Evolutionary conservation across 225 moss, liverwort and hornwort genomes (phyloP).

Genomic region (Climacium dendroides): DNA sequence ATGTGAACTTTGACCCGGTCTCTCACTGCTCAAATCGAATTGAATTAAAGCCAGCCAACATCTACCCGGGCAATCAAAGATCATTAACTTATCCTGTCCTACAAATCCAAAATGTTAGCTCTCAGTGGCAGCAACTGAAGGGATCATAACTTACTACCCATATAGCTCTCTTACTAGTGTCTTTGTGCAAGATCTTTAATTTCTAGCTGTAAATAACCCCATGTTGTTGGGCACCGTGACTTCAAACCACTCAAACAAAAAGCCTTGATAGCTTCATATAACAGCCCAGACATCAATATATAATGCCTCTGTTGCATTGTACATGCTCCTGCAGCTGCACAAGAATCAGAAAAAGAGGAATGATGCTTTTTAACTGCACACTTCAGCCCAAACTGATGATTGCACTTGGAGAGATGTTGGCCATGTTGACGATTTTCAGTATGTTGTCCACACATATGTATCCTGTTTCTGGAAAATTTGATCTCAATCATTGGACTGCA

Average conservation of each 20-base stretch:
- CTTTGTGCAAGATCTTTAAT: background rate
- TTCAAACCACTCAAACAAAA: background rate
- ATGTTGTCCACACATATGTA: background rate
- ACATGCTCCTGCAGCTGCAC: background rate
- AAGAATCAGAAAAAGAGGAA: background rate
- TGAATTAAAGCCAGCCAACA: background rate
- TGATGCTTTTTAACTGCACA: background rate
- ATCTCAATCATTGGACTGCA: background rate
- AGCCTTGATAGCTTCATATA: background rate
- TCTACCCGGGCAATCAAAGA: background rate
- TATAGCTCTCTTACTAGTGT: background rate
- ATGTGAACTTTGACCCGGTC: background rate
- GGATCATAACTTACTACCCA: background rate
- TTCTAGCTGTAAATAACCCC: background rate
- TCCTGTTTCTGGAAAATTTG: background rate
- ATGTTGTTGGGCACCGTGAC: background rate
- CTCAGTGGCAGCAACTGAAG: background rate
- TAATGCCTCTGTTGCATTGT: background rate
- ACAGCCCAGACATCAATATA: background rate
- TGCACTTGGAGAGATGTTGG: background rate
- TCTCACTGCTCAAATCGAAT: background rate
- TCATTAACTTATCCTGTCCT: background rate
- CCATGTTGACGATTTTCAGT: background rate
- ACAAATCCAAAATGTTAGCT: background rate
- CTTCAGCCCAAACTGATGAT: background rate